These are phyloP conservation scores for Saccharomycopsis vini DNA, from an alignment of 805 yeast species.

Conservation along the genomic window DNA sequence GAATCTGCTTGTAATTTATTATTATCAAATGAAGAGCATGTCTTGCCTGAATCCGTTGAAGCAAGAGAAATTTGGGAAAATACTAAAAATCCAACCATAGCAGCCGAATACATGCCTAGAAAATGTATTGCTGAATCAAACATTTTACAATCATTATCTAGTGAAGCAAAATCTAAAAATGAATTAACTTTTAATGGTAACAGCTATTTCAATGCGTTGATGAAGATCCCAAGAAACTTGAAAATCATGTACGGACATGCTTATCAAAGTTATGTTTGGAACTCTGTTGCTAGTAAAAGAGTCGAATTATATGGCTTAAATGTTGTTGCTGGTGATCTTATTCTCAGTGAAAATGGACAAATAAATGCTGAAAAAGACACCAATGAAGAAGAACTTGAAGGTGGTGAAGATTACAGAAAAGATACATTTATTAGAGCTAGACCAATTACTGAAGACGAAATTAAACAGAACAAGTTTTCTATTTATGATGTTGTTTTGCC, in stretches of 20 bases:
- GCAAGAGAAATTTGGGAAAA: slow-evolving; percentile 78
- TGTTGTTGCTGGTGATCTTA: slow-evolving; percentile 76
- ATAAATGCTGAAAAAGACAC: slow-evolving; percentile 19
- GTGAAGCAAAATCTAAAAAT: slow-evolving; percentile 36
- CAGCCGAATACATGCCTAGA: slow-evolving; percentile 75
- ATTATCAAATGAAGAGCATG: slow-evolving; percentile 77
- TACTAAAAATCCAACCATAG: slow-evolving; percentile 53
- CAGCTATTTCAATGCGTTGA: slow-evolving; percentile 68
- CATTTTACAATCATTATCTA: slow-evolving; percentile 52
- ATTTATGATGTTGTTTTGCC: slow-evolving; percentile 87
- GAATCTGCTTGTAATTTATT: slow-evolving; percentile 69
- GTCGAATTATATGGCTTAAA: slow-evolving; percentile 58
- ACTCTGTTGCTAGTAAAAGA: slow-evolving; percentile 70
- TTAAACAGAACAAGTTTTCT: slow-evolving; percentile 45
- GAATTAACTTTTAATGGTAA: slow-evolving; percentile 38
- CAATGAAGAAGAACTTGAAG: slow-evolving; percentile 36
- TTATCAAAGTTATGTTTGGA: slow-evolving; percentile 95
- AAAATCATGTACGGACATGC: slow-evolving; percentile 96
- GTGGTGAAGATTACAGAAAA: slow-evolving; percentile 63
- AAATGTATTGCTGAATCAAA: slow-evolving; percentile 79
- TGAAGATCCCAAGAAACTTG: slow-evolving; percentile 85
- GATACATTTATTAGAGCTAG: slow-evolving; percentile 57
- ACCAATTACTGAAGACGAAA: slow-evolving; percentile 67
- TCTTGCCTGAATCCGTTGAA: slow-evolving; percentile 71
- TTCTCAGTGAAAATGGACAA: slow-evolving; percentile 32